These are phyloP conservation scores for Pichia sp. DNA, from an alignment of 1,139 yeast species.

Conservation along the genomic window DNA sequence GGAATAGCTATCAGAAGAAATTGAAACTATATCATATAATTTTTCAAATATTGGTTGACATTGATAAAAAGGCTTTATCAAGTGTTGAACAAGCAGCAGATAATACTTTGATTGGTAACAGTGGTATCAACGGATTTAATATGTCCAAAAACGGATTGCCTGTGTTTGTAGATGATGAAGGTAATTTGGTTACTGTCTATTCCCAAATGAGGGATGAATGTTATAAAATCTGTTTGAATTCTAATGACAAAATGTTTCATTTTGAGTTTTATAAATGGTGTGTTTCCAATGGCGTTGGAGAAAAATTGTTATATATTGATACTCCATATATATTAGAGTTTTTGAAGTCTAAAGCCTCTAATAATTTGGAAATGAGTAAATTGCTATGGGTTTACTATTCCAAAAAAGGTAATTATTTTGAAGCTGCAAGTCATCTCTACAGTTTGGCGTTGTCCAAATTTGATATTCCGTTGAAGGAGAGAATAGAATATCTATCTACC, in stretches of 20 bases:
- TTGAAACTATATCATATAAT: conserved; percentile 61
- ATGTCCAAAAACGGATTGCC: conserved; percentile 12
- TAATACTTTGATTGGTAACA: conserved; percentile 13
- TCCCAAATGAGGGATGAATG: conserved; percentile 61
- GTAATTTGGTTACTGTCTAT: conserved; percentile 43
- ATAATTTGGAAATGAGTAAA: conserved; percentile 68
- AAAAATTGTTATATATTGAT: conserved; percentile 66
- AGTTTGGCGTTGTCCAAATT: conserved; percentile 70
- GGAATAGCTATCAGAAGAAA: conserved; percentile 31
- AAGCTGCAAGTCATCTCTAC: conserved; percentile 78
- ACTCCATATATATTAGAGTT: conserved; percentile 77
- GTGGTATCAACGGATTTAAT: conserved; percentile 3
- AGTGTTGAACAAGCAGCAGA: conserved; percentile 37
- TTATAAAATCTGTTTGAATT: conserved; percentile 66
- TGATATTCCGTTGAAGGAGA: conserved; percentile 55
- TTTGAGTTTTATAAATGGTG: conserved; percentile 92
- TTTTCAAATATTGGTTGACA: conserved; percentile 63
- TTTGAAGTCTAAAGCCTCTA: conserved; percentile 62
- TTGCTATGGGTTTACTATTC: conserved; percentile 87
- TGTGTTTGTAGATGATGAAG: conserved; percentile 22
- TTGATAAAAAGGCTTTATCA: conserved; percentile 60
- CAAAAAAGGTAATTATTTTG: conserved; percentile 66
- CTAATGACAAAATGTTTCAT: conserved; percentile 77
- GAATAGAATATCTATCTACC: conserved; percentile 84
- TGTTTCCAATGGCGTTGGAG: conserved; percentile 67